These are phyloP conservation scores for Erythrobasidium yunnanense DNA, from an alignment of 768 basidiomycete genomes.

Conservation along the genomic window DNA sequence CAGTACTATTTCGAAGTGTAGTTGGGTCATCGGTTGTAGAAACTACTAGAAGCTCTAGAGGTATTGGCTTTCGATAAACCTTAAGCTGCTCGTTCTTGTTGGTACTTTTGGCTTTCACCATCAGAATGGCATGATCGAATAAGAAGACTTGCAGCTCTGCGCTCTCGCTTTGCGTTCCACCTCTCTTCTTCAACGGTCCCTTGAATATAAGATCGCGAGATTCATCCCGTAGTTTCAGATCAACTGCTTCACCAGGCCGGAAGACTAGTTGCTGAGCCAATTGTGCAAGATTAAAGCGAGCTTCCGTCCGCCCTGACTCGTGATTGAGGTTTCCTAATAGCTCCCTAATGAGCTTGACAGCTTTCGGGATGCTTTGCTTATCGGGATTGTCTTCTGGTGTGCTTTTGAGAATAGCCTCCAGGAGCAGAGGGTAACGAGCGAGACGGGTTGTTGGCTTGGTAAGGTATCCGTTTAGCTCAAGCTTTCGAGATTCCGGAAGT, in stretches of 20 bases:
- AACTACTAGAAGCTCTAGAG: conserved; percentile 78
- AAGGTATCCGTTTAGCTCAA: conserved; percentile 92
- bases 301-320: conserved; percentile 91
- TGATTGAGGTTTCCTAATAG: conserved; percentile 80
- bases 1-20: conserved; percentile 33
- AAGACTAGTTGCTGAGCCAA: conserved; percentile 83
- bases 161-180: conserved; percentile 58
- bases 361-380: conserved; percentile 64
- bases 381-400: conserved; percentile 84
- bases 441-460: conserved; percentile 96
- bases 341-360: conserved; percentile 61
- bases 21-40: conserved; percentile 55
- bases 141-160: conserved; percentile 87
- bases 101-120: conserved; percentile 75
- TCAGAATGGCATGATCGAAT: conserved; percentile 90
- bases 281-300: conserved; percentile 87
- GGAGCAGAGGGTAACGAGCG: conserved; percentile 85
- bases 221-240: conserved; percentile 74
- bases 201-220: conserved; percentile 84
- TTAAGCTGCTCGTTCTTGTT: conserved; percentile 66
- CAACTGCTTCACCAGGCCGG: conserved; percentile 77
- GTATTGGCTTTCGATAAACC: conserved; percentile 94
- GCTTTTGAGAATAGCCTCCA: conserved; percentile 83
- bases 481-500: conserved; percentile 82
- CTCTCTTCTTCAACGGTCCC: conserved; percentile 74